Evolutionary conservation across 768 basidiomycete species (phyloP), one percentile per base, ranked within the genome.

Genomic region (Boletus fagicola): DNA sequence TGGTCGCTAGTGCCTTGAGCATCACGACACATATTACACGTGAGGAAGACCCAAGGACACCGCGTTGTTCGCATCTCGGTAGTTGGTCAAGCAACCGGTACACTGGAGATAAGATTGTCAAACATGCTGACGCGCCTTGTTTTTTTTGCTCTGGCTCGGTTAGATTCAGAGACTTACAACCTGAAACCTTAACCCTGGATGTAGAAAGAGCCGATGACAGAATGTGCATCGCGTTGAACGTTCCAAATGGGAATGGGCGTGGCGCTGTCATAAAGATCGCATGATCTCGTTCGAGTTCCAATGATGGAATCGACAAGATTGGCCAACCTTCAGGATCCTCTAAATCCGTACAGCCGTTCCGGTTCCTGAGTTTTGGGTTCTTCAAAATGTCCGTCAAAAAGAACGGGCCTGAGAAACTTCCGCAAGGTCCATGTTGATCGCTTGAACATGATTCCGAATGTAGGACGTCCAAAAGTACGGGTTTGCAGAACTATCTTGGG

Each of bases 21-120:
- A 63, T 66, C 68, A 72, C 70, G 63, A 67, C 61, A 72, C 67
- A 62, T 60, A 60, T 48, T 61, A 70, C 68, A 65, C 68, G 68
- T 62, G 70, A 57, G 51, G 64, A 59, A 40, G 69, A 58, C 63
- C 65, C 70, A 65, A 63, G 53, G 72, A 62, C 68, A 72, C 66
- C 70, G 60, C 50, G 59, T 61, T 62, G 52, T 53, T 67, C 52
- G 57, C 35, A 59, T 57, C 53, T 56, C 62, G 61, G 75, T 59
- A 53, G 59, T 54, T 49, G 60, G 65, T 53, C 59, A 63, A 47
- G 50, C 51, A 48, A 56, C 51, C 53, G 60, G 51, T 49, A 26
- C 46, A 35, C 56, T 53, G 50, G 48, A 52, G 54, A 57, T 62
- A 65, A 58, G 59, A 64, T 62, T 57, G 67, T 61, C 65, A 69